These are phyloP conservation scores for Henningerozyma blattae DNA, from an alignment of 805 yeast genomes.

Conservation along the genomic window DNA sequence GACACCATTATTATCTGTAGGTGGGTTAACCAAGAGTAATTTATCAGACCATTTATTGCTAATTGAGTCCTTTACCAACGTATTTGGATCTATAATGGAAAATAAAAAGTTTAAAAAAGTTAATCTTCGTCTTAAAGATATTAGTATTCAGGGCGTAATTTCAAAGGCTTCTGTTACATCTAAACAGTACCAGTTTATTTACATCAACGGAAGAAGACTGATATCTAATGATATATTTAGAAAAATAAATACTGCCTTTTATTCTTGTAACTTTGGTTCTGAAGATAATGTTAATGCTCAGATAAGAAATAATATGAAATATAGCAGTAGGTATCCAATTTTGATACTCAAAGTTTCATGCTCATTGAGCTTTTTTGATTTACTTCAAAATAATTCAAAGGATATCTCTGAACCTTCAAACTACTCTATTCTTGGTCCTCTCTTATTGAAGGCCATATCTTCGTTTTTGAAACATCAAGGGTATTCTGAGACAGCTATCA, in stretches of 20 bases:
- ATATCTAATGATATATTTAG: constrained; percentile 9
- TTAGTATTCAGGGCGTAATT: constrained; percentile 28
- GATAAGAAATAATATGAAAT: constrained; percentile 21
- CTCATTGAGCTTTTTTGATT: constrained; percentile 24
- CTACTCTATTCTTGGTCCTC: constrained; percentile 18
- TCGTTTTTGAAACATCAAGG: constrained; percentile 19
- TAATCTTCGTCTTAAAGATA: constrained; percentile 11
- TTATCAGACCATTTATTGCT: too few relatives aligned
- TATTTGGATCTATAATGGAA: constrained; percentile 12
- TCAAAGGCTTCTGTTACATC: constrained; percentile 27
- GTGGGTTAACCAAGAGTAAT: too few relatives aligned
- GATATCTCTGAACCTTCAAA: constrained; percentile 17
- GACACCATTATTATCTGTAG: too few relatives aligned
- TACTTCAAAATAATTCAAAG: constrained; percentile 32
- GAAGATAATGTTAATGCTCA: neutral
- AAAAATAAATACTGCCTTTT: constrained; percentile 13
- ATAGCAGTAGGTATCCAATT: constrained; percentile 28
- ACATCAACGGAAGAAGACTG: constrained; percentile 31
- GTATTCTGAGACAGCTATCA: constrained; percentile 1
- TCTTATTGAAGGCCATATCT: constrained; percentile 23
- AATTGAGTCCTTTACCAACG: too few relatives aligned
- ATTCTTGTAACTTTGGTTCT: constrained; percentile 8
- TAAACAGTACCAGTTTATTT: constrained; percentile 32
- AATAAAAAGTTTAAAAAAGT: constrained; percentile 11
- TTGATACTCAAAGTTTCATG: constrained; percentile 26